Percentiles rank a stretch among this genome's conserved stretches.
phyloP scores from a whole-genome alignment of 1,284 basidiomycete species.

The Tilletia caries region DNA sequence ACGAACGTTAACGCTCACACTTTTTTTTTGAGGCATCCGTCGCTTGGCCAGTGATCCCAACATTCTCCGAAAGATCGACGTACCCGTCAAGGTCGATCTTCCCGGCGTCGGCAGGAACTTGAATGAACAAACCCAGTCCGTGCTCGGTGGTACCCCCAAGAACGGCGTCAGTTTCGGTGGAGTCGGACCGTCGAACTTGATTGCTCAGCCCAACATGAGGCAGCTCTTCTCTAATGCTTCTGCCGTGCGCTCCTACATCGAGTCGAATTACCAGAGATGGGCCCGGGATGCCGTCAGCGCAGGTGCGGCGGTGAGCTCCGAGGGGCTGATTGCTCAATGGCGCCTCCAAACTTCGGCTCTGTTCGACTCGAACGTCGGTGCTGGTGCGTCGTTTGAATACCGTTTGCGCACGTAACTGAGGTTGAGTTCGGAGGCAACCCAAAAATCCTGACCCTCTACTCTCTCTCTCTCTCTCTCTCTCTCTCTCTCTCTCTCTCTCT shows the following conservation, averaged over 20 bases:
- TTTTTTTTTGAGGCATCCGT: no score
- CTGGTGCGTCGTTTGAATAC: no score
- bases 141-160: constrained; percentile 28
- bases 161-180: constrained; percentile 20
- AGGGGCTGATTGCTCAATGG: constrained; percentile 34
- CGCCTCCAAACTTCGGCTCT: constrained; percentile 30
- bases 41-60: constrained; percentile 30
- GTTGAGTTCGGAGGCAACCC: no score
- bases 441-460: no score
- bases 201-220: constrained; percentile 30
- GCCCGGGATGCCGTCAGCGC: constrained; percentile 30
- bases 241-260: constrained; percentile 33
- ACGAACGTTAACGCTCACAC: no score
- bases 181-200: constrained; percentile 42
- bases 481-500: background rate
- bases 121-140: constrained; percentile 56
- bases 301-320: constrained; percentile 35
- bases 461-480: no score
- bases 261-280: constrained; percentile 29
- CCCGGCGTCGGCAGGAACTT: constrained; percentile 54
- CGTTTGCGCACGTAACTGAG: no score
- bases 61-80: constrained; percentile 52
- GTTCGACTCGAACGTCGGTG: constrained; percentile 20
- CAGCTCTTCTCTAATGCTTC: constrained; percentile 34
- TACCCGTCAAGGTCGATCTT: constrained; percentile 48